Conservation (phyloP, 164 flowering plant genomes). For the Berberis thunbergii region DNA sequence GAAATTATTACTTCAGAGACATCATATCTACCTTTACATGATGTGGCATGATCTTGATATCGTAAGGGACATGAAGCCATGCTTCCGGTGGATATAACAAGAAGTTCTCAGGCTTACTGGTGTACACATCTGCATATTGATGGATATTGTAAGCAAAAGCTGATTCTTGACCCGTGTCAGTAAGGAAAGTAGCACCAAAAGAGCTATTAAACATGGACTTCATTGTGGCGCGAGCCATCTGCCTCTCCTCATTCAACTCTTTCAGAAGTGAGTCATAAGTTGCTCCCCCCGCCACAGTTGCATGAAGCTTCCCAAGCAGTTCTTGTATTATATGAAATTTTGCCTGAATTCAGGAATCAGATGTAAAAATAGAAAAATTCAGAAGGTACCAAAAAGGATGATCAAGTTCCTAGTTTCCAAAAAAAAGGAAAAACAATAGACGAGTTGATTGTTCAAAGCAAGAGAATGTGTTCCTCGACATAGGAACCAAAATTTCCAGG, state of each 20-base stretch:
- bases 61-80: constrained; percentile 89
- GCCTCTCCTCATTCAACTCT: constrained; percentile 74
- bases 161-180: constrained; percentile 91
- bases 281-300: constrained; percentile 36
- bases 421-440: too few species aligned
- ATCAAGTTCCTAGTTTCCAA: too few species aligned
- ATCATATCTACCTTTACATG: constrained; percentile 69
- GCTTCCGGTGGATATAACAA: constrained; percentile 70
- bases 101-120: constrained; percentile 92
- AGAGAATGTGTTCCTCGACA: too few species aligned
- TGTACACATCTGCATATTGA: constrained; percentile 93
- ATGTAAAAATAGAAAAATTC: background rate
- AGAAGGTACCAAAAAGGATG: background rate
- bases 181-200: constrained; percentile 93
- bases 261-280: constrained; percentile 42
- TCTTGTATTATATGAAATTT: constrained; percentile 87
- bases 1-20: background rate
- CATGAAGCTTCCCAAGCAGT: constrained; percentile 75
- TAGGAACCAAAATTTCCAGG: too few species aligned
- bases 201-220: constrained; percentile 81
- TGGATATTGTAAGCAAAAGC: constrained; percentile 92
- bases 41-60: constrained; percentile 96
- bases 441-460: too few species aligned
- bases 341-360: constrained; percentile 41
- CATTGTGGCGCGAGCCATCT: constrained; percentile 56